Evolutionary conservation across 345 rosid genomes (phyloP), one percentile per base, ranked within the genome.

Genomic region (Murraya paniculata): DNA sequence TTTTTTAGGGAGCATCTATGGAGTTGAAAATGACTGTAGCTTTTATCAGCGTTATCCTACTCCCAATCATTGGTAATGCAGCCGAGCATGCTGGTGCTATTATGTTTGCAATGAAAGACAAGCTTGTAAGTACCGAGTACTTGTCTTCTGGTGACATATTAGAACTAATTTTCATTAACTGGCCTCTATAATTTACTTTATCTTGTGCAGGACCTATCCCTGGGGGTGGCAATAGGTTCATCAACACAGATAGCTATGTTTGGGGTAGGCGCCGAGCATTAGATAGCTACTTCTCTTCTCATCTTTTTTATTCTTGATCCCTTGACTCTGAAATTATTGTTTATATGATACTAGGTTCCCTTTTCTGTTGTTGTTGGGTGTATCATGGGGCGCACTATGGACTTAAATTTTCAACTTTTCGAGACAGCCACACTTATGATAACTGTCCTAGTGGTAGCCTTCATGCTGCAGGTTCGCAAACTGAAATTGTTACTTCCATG

Each of bases 381-480:
- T 97, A 91, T 92, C 56, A 87, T 93, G 88, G 98, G 91, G 62
- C 72, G 59, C 7, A 91, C 90, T 7, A 89, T 95, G 95, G 98
- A 93, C 81, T 78, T 93, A 73, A 93, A 95, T 81, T 93, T 95
- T 76, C 90, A 88, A 82, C 94, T 92, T 11, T 95, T 95, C 50
- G 98, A 95, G 87, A 95, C 98, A 1, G 92, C 98, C 57, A 89
- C 91, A 19, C 91, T 95, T 36, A 86, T 91, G 78, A 88, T 93
- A 50, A 91, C 95, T 28, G 94, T 92, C 21, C 67, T 93, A 50
- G 95, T 91, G 27, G 97, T 92, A 76, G 98, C 94, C 78, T 93
- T 91, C 88, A 86, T 90, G 81, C 81, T 89, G 62, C 98, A 88
- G 97, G 98, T 95, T 41, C n/a, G 84, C 55, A 27, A 18, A 14